Percentiles rank a stretch among this genome's conserved stretches.
phyloP scores from a whole-genome alignment of 495 filamentous ascomycete genomes.

The Glarea lozoyensis region DNA sequence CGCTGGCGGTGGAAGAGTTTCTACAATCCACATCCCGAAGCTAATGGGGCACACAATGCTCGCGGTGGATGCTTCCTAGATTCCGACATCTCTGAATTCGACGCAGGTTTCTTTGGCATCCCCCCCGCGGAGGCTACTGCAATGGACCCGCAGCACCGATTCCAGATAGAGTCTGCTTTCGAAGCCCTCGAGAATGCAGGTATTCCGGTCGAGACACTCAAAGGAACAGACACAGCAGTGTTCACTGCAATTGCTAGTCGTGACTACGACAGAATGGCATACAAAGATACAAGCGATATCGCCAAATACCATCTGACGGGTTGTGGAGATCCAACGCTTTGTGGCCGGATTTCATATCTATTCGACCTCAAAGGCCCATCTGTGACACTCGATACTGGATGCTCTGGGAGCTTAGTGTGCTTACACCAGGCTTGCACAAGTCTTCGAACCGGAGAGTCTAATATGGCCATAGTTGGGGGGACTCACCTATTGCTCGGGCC shows the following conservation, averaged over 20 bases:
- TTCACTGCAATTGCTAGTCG: constrained; percentile 23
- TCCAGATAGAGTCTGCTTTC: constrained; percentile 44
- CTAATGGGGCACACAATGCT: constrained; percentile 1
- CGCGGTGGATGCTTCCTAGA: constrained; percentile 35
- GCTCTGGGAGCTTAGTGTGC: constrained; percentile 60
- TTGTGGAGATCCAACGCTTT: constrained; percentile 42
- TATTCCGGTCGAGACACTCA: background rate
- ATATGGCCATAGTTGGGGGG: constrained; percentile 28
- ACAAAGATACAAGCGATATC: constrained; percentile 25
- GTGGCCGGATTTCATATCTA: constrained; percentile 51
- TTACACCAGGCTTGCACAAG: constrained; percentile 72
- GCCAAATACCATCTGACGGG: constrained; percentile 24
- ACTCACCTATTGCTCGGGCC: constrained; percentile 32
- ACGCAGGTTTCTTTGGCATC: constrained; percentile 50
- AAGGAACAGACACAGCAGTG: constrained; percentile 12
- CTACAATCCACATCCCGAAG: constrained; percentile 34
- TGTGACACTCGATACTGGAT: constrained; percentile 71
- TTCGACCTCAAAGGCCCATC: constrained; percentile 32
- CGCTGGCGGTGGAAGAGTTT: constrained; percentile 43
- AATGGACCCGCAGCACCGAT: constrained; percentile 48
- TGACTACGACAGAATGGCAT: constrained; percentile 27
- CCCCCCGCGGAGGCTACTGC: constrained; percentile 42
- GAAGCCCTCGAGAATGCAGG: constrained; percentile 20
- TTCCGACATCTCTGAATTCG: constrained; percentile 35
- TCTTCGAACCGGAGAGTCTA: constrained; percentile 48